A percentile compares a stretch with the other conserved stretches of the same genome.
These are phyloP conservation scores for Aspergillus sclerotioniger DNA, from an alignment of 495 filamentous ascomycete species.

Conservation along the genomic window DNA sequence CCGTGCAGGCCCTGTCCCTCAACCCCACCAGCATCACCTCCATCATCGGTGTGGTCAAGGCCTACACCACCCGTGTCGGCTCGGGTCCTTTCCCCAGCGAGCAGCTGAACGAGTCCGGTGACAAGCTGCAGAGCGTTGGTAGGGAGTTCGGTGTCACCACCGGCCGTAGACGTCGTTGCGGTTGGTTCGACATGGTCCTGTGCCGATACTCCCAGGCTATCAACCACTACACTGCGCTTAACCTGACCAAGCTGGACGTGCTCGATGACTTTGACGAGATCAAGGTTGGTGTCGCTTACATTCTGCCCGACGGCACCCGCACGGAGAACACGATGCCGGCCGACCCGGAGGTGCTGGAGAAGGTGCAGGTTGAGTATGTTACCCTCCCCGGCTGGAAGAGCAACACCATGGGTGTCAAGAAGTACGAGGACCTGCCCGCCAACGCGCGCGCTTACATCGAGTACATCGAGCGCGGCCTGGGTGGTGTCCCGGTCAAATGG, in stretches of 20 bases:
- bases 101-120: conserved; percentile 62
- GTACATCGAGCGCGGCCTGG: conserved; percentile 72
- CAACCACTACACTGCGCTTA: conserved; percentile 74
- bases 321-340: conserved; percentile 64
- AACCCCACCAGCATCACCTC: conserved; percentile 49
- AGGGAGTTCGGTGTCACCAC: conserved; percentile 79
- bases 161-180: conserved; percentile 78
- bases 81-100: conserved; percentile 86
- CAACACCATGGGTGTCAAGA: conserved; percentile 60
- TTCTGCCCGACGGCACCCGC: conserved; percentile 50
- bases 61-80: conserved; percentile 72
- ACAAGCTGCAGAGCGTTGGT: conserved; percentile 62
- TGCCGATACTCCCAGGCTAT: conserved; percentile 68
- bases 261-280: conserved; percentile 81
- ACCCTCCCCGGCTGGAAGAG: conserved; percentile 77
- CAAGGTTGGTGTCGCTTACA: conserved; percentile 75
- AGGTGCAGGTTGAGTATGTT: conserved; percentile 62
- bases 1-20: conserved; percentile 67
- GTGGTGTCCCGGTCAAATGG: conserved; percentile 67
- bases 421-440: conserved; percentile 66
- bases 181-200: conserved; percentile 90
- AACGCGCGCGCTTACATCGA: conserved; percentile 73
- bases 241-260: conserved; percentile 87
- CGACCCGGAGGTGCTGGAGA: conserved; percentile 60
- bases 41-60: conserved; percentile 86